A percentile compares a stretch with the other conserved stretches of the same genome.
Evolutionary conservation across 208 protist species (phyloP).

Genomic region (Trypanosoma scelopori): DNA sequence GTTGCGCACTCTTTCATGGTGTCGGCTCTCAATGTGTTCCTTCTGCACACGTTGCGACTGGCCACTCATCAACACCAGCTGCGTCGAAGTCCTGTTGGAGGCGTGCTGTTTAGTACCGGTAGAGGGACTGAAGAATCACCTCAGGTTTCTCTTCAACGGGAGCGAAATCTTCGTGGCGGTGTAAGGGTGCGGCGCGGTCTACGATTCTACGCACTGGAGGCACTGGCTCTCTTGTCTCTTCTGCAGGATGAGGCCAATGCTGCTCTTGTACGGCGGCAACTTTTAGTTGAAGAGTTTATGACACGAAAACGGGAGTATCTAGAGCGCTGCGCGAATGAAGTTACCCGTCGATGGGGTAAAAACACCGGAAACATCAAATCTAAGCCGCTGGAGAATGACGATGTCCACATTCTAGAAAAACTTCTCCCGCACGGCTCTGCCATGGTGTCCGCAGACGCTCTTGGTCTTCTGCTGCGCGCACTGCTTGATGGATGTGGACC

Average conservation of each 20-base stretch:
- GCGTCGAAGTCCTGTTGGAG: conserved; percentile 9
- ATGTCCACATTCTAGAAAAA: conserved; percentile 37
- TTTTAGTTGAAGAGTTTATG: conserved; percentile 41
- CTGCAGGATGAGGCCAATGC: conserved; percentile 44
- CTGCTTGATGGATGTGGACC: conserved; percentile 36
- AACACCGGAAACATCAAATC: not conserved
- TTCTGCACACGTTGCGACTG: conserved; percentile 30
- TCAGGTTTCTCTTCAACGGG: conserved; percentile 6
- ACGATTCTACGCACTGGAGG: conserved; percentile 20
- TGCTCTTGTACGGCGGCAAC: conserved; percentile 23
- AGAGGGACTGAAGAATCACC: conserved; percentile 4
- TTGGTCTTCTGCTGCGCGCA: conserved; percentile 41
- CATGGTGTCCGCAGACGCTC: conserved; percentile 36
- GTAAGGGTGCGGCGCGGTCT: conserved; percentile 1
- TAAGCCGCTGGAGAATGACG: not conserved
- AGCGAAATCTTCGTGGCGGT: conserved; percentile 13
- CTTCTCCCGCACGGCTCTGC: conserved; percentile 48
- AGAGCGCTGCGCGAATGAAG: conserved; percentile 3
- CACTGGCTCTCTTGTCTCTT: conserved; percentile 35
- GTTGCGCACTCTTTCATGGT: conserved; percentile 34
- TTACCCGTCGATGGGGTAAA: not conserved
- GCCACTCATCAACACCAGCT: conserved; percentile 17
- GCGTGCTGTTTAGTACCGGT: conserved; percentile 13
- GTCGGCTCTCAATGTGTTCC: conserved; percentile 48
- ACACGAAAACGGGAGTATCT: conserved; percentile 21